Conservation (phyloP, 805 yeast genomes). For the Dipodascus albidus region DNA sequence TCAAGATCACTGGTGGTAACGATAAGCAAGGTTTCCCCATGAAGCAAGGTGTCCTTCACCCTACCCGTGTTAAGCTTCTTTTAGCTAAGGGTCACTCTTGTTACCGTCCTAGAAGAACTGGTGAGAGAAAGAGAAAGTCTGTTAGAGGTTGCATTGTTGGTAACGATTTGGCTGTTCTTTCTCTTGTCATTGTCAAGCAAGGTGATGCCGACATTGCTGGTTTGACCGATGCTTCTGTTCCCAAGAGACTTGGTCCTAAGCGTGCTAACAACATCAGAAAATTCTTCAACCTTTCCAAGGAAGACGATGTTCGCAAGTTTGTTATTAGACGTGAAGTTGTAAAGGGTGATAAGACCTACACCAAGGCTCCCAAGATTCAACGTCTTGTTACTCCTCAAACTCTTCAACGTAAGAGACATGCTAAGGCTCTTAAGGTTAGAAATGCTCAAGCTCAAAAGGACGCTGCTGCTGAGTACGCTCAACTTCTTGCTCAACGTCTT, state of each 20-base stretch:
- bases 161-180: slow-evolving; percentile 90
- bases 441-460: slow-evolving; percentile 99
- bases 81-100: slow-evolving; percentile 91
- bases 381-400: slow-evolving; percentile 98
- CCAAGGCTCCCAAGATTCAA: slow-evolving; percentile 99
- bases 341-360: slow-evolving; percentile 97
- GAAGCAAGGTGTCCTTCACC: slow-evolving; percentile 99
- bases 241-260: slow-evolving; percentile 99
- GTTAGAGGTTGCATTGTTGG: slow-evolving; percentile 99
- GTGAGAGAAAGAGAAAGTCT: slow-evolving; percentile 99
- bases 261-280: slow-evolving; percentile 99
- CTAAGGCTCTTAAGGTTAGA: slow-evolving; percentile 85
- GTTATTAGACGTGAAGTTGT: slow-evolving; percentile 97
- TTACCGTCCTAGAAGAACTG: slow-evolving; percentile 99
- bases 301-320: slow-evolving; percentile 81
- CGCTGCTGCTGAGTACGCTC: slow-evolving; percentile 99
- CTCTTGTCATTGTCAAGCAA: slow-evolving; percentile 90
- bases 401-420: slow-evolving; percentile 98
- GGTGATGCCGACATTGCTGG: slow-evolving; percentile 96
- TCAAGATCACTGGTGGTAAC: slow-evolving; percentile 99
- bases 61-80: slow-evolving; percentile 97
- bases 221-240: slow-evolving; percentile 85
- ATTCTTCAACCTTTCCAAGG: slow-evolving; percentile 96
- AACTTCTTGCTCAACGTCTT: slow-evolving; percentile 94
- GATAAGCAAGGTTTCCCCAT: slow-evolving; percentile 99